phyloP scores from a whole-genome alignment of 148 eudicot species.

The Pouteria glomerata region DNA sequence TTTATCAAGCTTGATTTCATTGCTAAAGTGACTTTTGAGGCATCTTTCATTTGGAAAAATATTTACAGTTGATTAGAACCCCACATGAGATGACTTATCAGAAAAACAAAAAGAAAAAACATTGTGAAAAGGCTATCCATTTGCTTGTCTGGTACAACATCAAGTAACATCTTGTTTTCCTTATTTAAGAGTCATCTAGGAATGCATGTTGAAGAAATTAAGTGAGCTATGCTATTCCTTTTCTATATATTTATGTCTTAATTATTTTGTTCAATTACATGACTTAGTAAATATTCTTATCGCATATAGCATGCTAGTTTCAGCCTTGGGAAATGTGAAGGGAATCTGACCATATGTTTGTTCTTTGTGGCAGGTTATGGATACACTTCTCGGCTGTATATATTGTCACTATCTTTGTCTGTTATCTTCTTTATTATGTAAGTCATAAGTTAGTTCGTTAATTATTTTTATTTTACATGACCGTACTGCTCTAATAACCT shows the following conservation, averaged over 20 bases:
- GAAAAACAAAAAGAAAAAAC: no score
- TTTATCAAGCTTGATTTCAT: no score
- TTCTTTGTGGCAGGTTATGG: slow-evolving; percentile 56
- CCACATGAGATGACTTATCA: no score
- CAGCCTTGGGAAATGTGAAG: neutral
- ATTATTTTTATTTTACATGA: neutral
- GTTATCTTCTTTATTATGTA: slow-evolving; percentile 58
- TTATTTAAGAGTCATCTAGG: neutral
- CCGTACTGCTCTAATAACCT: neutral
- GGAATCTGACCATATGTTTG: slow-evolving; percentile 8
- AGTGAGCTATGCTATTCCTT: neutral
- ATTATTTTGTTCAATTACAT: neutral
- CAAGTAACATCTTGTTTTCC: neutral
- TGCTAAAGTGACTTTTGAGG: no score
- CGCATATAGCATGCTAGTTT: neutral
- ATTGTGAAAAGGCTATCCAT: no score
- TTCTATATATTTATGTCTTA: neutral
- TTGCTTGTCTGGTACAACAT: neutral
- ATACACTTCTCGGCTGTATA: slow-evolving; percentile 56
- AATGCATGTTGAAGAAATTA: neutral
- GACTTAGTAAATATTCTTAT: neutral
- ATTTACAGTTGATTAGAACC: no score
- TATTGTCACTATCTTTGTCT: slow-evolving; percentile 46
- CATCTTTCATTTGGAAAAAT: no score
- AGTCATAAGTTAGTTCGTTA: slow-evolving; percentile 14